Evolutionary conservation across 2,329 filamentous ascomycete genomes (phyloP).

Genomic region (Aaosphaeria arxii): DNA sequence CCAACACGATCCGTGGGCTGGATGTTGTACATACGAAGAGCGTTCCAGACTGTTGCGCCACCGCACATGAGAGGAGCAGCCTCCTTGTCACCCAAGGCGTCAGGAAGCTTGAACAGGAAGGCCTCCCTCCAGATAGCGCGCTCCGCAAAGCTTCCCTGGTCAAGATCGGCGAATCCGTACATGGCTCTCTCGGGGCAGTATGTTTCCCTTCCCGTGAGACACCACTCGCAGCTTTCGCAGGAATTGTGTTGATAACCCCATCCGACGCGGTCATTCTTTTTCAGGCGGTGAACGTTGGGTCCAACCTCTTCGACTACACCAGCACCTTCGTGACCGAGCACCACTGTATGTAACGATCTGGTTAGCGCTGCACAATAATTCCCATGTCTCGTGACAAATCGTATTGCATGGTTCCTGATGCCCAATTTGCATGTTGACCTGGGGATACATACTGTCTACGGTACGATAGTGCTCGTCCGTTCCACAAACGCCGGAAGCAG

Average conservation of each 20-base stretch:
- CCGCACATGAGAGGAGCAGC: slow-evolving; percentile 52
- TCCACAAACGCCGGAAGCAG: slow-evolving; percentile 65
- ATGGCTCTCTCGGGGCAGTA: slow-evolving; percentile 43
- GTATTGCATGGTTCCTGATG: too few species aligned
- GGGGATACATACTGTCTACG: slow-evolving; percentile 24
- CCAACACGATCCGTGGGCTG: slow-evolving; percentile 57
- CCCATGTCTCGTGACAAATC: too few species aligned
- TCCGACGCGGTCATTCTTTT: slow-evolving; percentile 52
- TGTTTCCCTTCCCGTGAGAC: slow-evolving; percentile 43
- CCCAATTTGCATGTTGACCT: too few species aligned
- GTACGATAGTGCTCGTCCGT: slow-evolving; percentile 51
- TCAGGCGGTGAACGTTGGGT: slow-evolving; percentile 44
- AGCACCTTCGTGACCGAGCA: slow-evolving; percentile 55
- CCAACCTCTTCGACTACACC: slow-evolving; percentile 51
- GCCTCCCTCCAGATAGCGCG: slow-evolving; percentile 49
- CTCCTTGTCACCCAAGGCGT: slow-evolving; percentile 42
- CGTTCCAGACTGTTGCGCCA: slow-evolving; percentile 51
- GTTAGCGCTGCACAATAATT: too few species aligned
- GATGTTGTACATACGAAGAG: slow-evolving; percentile 44
- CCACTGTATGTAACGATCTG: slow-evolving; percentile 18
- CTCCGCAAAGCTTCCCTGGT: slow-evolving; percentile 47
- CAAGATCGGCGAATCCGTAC: slow-evolving; percentile 44
- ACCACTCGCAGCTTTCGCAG: slow-evolving; percentile 47
- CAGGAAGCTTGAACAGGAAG: slow-evolving; percentile 48
- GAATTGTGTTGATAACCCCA: slow-evolving; percentile 49